Base-by-base conservation (phyloP, 1,284 basidiomycete species). In the Ustilago hordei region DNA sequence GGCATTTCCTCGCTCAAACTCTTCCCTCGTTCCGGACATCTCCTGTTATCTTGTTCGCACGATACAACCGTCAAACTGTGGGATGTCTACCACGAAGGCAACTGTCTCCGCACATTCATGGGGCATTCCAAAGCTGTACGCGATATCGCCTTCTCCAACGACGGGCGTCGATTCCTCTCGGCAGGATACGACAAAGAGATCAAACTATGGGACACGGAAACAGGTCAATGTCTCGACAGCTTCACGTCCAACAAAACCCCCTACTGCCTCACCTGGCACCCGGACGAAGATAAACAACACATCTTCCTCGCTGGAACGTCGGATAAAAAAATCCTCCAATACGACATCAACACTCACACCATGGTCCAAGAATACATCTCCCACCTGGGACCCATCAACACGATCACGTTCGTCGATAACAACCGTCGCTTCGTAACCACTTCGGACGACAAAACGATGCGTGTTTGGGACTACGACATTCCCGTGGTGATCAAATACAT, bases 21-120 rank as follows among this genome's bases (percentile, higher is more conserved):
- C 47, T 95, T 99, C 88, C 97, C 97, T 8, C 89, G 92, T 66
- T 95, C 93, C 13, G 95, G 95, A 0, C 97, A 99, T 87, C 88
- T 99, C 35, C 86, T 99, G 73, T 90, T 99, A 68, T 95, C 93
- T 84, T 95, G 92, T 1, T 95, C 94, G 64, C 96, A 98, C 94
- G 97, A 99, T 87, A 98, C 95, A 9, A 96, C 98, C 87, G 94
- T 99, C 88, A 99, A 99, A 94, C 90, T 99, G 45, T 99, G 97
- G 97, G 97, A 99, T 84, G 91, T 98, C 2, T 99, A 99, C 84
- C 94, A 94, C 63, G 93, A 97, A 84, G 94, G 95, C 62, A 95
- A 97, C 82, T 98, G 95, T 85, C 88, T 99, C 61, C 91, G 97
- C 39, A 99, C 97, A 0, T 99, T 98, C 88, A 92, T 98, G 88